Percentiles rank a stretch among this genome's conserved stretches.
These are phyloP conservation scores for Plasmodium knowlesi DNA, from an alignment of 169 alveolate genomes.

Conservation along the genomic window DNA sequence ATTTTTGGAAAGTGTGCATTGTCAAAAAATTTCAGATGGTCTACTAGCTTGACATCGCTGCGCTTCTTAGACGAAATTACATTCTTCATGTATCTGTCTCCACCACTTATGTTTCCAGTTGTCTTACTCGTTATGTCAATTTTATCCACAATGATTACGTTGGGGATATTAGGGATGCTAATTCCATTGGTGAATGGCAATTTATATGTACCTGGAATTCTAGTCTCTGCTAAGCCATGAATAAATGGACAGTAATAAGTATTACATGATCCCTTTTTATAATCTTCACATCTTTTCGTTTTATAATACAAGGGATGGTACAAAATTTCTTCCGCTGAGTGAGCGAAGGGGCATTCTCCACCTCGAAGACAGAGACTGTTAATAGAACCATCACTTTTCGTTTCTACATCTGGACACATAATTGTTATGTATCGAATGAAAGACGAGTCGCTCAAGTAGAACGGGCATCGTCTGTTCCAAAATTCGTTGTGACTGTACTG, in stretches of 20 bases:
- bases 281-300: conserved; percentile 88
- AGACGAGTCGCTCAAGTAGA: conserved; percentile 82
- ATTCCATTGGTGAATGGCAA: conserved; percentile 87
- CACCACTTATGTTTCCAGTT: conserved; percentile 6
- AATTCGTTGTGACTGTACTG: conserved; percentile 88
- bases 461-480: conserved; percentile 90
- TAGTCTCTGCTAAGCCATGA: conserved; percentile 88
- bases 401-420: conserved; percentile 85
- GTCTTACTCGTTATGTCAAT: conserved; percentile 63
- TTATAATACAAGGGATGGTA: conserved; percentile 93
- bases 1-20: background rate
- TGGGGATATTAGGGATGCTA: conserved; percentile 78
- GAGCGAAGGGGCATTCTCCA: conserved; percentile 92
- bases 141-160: conserved; percentile 79
- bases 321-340: conserved; percentile 91
- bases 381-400: conserved; percentile 85
- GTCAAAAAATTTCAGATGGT: background rate
- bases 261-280: conserved; percentile 87
- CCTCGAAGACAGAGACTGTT: conserved; percentile 89
- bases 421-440: conserved; percentile 89
- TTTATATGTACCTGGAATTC: conserved; percentile 81
- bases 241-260: conserved; percentile 90
- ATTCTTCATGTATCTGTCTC: conserved; percentile 1
- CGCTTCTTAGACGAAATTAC: background rate
- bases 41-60: background rate